Evolutionary conservation across 2,329 filamentous ascomycete genomes (phyloP).

Genomic region (Teratosphaeriaceae sp.): DNA sequence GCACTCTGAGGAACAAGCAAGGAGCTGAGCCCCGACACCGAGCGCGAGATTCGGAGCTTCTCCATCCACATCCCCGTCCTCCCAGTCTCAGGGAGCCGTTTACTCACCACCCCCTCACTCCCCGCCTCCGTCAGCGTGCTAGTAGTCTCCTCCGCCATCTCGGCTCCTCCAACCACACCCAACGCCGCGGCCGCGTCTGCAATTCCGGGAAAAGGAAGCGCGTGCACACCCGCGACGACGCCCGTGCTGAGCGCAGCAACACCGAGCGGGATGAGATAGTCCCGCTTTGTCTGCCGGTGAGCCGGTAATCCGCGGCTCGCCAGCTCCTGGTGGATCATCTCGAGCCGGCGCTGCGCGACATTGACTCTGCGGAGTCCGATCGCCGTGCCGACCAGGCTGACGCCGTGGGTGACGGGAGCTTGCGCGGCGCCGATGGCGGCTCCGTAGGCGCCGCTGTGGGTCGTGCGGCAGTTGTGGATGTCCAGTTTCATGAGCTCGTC

Average conservation of each 20-base stretch:
- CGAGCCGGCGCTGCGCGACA: conserved; percentile 8
- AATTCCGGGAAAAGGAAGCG: neutral
- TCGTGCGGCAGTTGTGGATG: conserved; percentile 10
- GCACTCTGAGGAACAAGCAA: neutral
- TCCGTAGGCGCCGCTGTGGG: conserved; percentile 6
- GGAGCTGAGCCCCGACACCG: neutral
- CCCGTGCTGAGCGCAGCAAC: conserved; percentile 1
- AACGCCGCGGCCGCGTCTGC: conserved; percentile 1
- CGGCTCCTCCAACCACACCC: neutral
- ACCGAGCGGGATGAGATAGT: conserved; percentile 7
- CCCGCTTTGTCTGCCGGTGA: conserved; percentile 9
- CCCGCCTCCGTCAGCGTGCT: conserved; percentile 3
- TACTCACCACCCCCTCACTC: conserved; percentile 1
- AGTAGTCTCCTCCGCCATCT: conserved; percentile 1
- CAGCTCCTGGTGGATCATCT: conserved; percentile 7
- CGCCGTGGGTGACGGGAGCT: conserved; percentile 4
- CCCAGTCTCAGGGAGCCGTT: conserved; percentile 1
- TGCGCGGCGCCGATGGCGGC: conserved; percentile 5
- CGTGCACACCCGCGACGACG: neutral
- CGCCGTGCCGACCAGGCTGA: conserved; percentile 8
- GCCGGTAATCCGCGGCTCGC: conserved; percentile 3
- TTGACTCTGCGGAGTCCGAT: conserved; percentile 7
- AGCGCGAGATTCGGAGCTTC: neutral
- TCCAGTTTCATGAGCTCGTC: conserved; percentile 8
- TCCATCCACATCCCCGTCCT: neutral